Evolutionary conservation across 2,329 filamentous ascomycete species (phyloP).

Genomic region (Phaeosphaeriaceae sp.): DNA sequence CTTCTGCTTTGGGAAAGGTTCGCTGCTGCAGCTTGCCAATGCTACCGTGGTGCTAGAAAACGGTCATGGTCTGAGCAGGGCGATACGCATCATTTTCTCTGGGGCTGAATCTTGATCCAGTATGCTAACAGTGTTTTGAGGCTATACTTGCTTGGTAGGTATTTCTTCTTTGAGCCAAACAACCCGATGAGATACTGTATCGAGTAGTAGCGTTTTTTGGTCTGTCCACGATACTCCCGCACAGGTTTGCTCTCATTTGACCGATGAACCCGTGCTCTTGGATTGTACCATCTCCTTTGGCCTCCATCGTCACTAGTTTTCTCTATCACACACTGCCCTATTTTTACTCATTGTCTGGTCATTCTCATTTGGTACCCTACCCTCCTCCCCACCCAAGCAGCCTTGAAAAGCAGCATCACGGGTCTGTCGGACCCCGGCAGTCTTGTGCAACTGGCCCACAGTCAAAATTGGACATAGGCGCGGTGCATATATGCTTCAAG

Average conservation of each 20-base stretch:
- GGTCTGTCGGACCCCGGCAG: slow-evolving; percentile 36
- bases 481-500: slow-evolving; percentile 46
- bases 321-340: slow-evolving; percentile 9
- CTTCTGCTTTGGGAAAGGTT: slow-evolving; percentile 50
- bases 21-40: slow-evolving; percentile 56
- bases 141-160: slow-evolving; percentile 46
- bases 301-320: slow-evolving; percentile 22
- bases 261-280: slow-evolving; percentile 29
- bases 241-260: slow-evolving; percentile 31
- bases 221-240: slow-evolving; percentile 43
- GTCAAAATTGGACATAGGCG: slow-evolving; percentile 36
- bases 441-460: slow-evolving; percentile 39
- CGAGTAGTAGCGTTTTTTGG: slow-evolving; percentile 38
- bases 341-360: slow-evolving; percentile 26
- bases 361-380: slow-evolving; percentile 30
- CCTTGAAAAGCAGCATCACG: slow-evolving; percentile 40
- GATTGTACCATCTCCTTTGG: slow-evolving; percentile 23
- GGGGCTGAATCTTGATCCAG: slow-evolving; percentile 55
- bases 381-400: slow-evolving; percentile 25
- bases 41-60: slow-evolving; percentile 53
- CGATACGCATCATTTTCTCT: slow-evolving; percentile 51
- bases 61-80: slow-evolving; percentile 53
- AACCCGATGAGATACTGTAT: slow-evolving; percentile 46
- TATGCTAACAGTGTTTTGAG: slow-evolving; percentile 38
- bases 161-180: slow-evolving; percentile 50